Conservation (phyloP, 2,329 filamentous ascomycete genomes). For the Alternaria rosae region DNA sequence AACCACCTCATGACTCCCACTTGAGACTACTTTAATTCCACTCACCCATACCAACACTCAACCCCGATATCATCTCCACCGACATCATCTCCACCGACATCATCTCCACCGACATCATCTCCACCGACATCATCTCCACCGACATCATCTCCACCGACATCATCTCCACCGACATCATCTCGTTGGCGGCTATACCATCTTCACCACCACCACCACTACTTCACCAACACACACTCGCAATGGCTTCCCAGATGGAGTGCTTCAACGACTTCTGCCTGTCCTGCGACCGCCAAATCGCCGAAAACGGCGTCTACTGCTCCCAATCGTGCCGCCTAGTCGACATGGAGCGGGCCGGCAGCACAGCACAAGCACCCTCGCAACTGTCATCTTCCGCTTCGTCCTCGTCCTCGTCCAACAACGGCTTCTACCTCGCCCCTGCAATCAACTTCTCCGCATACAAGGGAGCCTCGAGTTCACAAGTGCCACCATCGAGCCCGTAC, state of each 20-base stretch:
- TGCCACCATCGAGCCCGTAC: conserved; percentile 56
- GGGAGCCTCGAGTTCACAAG: conserved; percentile 60
- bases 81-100: too few relatives aligned
- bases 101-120: too few relatives aligned
- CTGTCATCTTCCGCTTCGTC: conserved; percentile 64
- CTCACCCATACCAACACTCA: not conserved
- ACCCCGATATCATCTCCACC: not conserved
- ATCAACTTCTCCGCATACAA: conserved; percentile 76
- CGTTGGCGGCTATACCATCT: conserved; percentile 1
- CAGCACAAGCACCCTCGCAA: conserved; percentile 47
- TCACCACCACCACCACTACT: conserved; percentile 3
- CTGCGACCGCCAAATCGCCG: conserved; percentile 86
- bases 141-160: too few relatives aligned
- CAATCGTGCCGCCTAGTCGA: conserved; percentile 89
- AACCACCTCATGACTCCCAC: conserved; percentile 30
- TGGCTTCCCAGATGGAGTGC: conserved; percentile 67
- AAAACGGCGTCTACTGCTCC: conserved; percentile 84
- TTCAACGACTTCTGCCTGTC: conserved; percentile 91
- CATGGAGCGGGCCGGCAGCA: conserved; percentile 71
- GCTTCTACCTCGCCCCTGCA: conserved; percentile 75
- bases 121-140: too few relatives aligned
- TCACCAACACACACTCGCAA: conserved; percentile 18
- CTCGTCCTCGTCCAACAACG: conserved; percentile 58
- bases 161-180: not conserved
- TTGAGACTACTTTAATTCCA: conserved; percentile 5